phyloP scores from a whole-genome alignment of 345 rosid species.

The Noccaea bulbosa region DNA sequence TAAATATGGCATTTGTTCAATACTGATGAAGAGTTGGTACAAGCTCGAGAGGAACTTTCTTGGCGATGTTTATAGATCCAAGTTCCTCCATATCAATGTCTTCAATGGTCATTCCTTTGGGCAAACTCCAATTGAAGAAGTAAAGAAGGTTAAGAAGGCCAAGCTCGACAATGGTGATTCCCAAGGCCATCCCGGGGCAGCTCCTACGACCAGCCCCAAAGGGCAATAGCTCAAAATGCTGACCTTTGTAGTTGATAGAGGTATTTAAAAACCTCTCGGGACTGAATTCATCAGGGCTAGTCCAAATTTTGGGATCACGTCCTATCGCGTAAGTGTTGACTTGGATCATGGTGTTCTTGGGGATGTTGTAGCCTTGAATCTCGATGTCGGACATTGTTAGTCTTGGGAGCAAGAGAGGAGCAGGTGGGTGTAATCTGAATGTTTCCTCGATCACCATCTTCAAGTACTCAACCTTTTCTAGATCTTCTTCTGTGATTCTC shows the following conservation, averaged over 20 bases:
- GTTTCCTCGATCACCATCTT: constrained; percentile 37
- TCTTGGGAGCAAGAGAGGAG: constrained; percentile 43
- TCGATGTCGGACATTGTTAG: constrained; percentile 41
- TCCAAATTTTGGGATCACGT: constrained; percentile 56
- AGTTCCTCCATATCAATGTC: constrained; percentile 40
- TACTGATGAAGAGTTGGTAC: constrained; percentile 29
- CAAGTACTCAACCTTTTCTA: constrained; percentile 38
- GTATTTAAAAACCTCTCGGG: constrained; percentile 57
- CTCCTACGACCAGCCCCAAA: constrained; percentile 52
- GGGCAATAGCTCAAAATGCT: constrained; percentile 54
- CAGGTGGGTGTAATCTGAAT: constrained; percentile 42
- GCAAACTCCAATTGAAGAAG: constrained; percentile 42
- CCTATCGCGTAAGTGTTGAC: constrained; percentile 58
- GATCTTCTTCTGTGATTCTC: constrained; percentile 41
- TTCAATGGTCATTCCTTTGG: constrained; percentile 20
- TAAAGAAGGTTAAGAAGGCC: constrained; percentile 44
- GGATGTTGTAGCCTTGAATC: constrained; percentile 38
- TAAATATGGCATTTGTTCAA: constrained; percentile 15
- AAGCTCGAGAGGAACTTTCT: constrained; percentile 36
- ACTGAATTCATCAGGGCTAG: constrained; percentile 46
- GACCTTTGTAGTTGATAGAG: constrained; percentile 52
- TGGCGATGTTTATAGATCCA: constrained; percentile 35
- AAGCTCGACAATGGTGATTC: constrained; percentile 36
- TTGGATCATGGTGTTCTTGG: constrained; percentile 41
- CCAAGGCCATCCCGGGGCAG: constrained; percentile 43